Conservation (phyloP, 2,329 filamentous ascomycete genomes). For the Scytalidium lignicola region DNA sequence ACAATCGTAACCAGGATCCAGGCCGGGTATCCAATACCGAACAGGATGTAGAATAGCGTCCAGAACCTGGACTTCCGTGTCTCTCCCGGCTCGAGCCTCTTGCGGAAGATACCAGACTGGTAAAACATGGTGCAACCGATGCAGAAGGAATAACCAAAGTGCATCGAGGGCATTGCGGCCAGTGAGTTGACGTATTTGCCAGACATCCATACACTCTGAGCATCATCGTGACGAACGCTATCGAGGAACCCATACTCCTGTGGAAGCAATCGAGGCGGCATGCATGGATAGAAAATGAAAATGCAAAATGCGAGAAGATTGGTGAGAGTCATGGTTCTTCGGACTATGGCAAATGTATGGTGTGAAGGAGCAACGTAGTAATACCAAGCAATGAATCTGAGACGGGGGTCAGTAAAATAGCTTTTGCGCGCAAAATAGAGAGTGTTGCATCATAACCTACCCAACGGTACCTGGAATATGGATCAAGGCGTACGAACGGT, state of each 20-base stretch:
- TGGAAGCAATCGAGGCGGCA: slow-evolving; percentile 46
- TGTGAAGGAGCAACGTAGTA: slow-evolving; percentile 52
- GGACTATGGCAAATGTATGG: slow-evolving; percentile 38
- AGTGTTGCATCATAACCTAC: too few relatives aligned
- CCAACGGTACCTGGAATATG: slow-evolving; percentile 57
- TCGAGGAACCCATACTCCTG: slow-evolving; percentile 44
- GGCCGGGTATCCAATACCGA: slow-evolving; percentile 39
- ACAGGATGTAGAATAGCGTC: slow-evolving; percentile 36
- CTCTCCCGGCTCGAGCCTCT: slow-evolving; percentile 34
- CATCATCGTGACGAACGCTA: slow-evolving; percentile 43
- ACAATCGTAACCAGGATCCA: slow-evolving; percentile 45
- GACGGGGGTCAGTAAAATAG: slow-evolving; percentile 9
- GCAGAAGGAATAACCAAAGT: slow-evolving; percentile 50
- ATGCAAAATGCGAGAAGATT: slow-evolving; percentile 48
- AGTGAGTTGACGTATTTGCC: slow-evolving; percentile 46
- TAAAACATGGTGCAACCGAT: slow-evolving; percentile 48
- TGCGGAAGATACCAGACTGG: slow-evolving; percentile 41
- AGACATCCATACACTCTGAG: slow-evolving; percentile 44
- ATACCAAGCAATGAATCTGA: slow-evolving; percentile 58
- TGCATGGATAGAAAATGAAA: slow-evolving; percentile 47
- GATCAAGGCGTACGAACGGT: slow-evolving; percentile 54
- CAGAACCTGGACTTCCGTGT: slow-evolving; percentile 35
- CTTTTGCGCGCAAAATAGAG: neutral
- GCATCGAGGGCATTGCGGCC: slow-evolving; percentile 47
- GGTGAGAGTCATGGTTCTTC: slow-evolving; percentile 45